Percentiles rank a stretch among this genome's conserved stretches.
Conservation (phyloP, 495 filamentous ascomycete species). For the Echria macrotheca region DNA sequence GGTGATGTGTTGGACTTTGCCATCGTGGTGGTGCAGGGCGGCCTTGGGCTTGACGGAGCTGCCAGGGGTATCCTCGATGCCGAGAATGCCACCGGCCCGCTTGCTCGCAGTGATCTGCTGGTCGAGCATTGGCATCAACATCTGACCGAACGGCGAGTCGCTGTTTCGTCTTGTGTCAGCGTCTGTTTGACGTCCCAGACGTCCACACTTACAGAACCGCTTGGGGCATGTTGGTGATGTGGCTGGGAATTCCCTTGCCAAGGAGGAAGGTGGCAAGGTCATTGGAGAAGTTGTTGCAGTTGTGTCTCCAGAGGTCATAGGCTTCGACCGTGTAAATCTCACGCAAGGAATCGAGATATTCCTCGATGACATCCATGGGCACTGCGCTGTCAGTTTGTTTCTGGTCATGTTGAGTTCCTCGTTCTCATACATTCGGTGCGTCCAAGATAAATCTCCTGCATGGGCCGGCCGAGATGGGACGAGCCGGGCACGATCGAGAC, state of each 20-base stretch:
- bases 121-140: conserved; percentile 79
- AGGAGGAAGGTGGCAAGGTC: conserved; percentile 86
- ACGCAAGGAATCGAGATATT: conserved; percentile 81
- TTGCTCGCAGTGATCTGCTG: conserved; percentile 65
- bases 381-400: conserved; percentile 29
- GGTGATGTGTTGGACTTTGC: conserved; percentile 31
- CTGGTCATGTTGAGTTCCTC: no score
- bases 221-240: conserved; percentile 83
- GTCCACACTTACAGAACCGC: conserved; percentile 55
- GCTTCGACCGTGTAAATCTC: conserved; percentile 82
- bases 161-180: conserved; percentile 14
- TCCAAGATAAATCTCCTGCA: conserved; percentile 71
- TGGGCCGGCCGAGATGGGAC: conserved; percentile 80
- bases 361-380: conserved; percentile 75
- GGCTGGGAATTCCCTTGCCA: conserved; percentile 81
- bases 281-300: conserved; percentile 98
- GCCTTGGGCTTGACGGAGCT: conserved; percentile 29
- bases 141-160: conserved; percentile 84
- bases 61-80: conserved; percentile 37
- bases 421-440: conserved; percentile 56
- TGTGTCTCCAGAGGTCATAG: conserved; percentile 80
- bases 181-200: neutral
- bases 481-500: conserved; percentile 71
- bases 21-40: conserved; percentile 24
- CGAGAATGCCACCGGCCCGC: conserved; percentile 43